phyloP scores from a whole-genome alignment of 2,329 filamentous ascomycete genomes.

The Alternaria brassicae region DNA sequence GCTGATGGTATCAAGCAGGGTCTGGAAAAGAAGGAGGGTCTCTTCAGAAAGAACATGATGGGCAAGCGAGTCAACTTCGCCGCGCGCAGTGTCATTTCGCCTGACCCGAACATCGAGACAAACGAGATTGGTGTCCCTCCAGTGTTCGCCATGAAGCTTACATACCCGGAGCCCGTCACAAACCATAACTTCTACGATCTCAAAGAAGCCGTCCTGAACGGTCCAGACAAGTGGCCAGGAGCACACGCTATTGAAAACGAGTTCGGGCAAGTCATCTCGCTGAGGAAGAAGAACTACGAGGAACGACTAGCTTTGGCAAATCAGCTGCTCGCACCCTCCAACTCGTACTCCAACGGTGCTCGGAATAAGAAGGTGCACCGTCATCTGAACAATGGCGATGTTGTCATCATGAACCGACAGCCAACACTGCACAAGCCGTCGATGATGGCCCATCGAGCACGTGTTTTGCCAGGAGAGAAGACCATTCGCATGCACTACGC shows the following conservation, averaged over 20 bases:
- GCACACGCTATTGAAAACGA: slow-evolving; percentile 95
- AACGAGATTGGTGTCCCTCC: slow-evolving; percentile 98
- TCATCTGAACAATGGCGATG: slow-evolving; percentile 94
- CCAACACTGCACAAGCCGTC: slow-evolving; percentile 98
- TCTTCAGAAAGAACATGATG: slow-evolving; percentile 99
- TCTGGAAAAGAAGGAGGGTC: slow-evolving; percentile 96
- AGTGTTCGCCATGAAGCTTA: slow-evolving; percentile 96
- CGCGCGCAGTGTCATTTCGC: slow-evolving; percentile 95
- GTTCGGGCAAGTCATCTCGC: slow-evolving; percentile 86
- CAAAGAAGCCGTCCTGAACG: slow-evolving; percentile 95
- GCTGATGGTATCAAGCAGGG: slow-evolving; percentile 98
- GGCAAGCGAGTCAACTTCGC: slow-evolving; percentile 99
- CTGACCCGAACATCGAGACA: slow-evolving; percentile 97
- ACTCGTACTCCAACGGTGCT: slow-evolving; percentile 73
- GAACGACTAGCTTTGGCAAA: slow-evolving; percentile 91
- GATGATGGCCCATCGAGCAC: slow-evolving; percentile 96
- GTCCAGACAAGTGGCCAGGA: slow-evolving; percentile 90
- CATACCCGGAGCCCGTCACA: slow-evolving; percentile 96
- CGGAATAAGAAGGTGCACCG: slow-evolving; percentile 96
- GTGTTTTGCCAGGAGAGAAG: slow-evolving; percentile 91
- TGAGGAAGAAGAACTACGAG: slow-evolving; percentile 85
- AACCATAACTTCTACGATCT: slow-evolving; percentile 96
- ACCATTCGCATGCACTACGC: slow-evolving; percentile 99
- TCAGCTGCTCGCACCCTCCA: slow-evolving; percentile 86
- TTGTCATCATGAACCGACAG: slow-evolving; percentile 98